Conservation (phyloP, 306 rosid species). For the Prunus mongolica region DNA sequence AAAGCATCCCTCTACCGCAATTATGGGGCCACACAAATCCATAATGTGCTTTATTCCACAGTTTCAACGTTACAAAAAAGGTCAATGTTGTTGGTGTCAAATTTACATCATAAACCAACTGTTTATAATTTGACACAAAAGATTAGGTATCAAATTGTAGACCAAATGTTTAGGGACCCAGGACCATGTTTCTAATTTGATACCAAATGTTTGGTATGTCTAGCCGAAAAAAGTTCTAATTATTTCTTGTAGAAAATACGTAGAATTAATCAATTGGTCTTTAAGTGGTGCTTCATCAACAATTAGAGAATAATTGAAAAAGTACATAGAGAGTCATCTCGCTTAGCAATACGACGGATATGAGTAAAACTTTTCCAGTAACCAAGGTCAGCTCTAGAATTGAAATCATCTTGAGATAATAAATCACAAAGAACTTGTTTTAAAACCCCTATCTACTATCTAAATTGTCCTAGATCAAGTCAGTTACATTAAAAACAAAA, state of each 20-base stretch:
- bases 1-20: background rate
- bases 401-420: too few species aligned
- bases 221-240: background rate
- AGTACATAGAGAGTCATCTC: too few species aligned
- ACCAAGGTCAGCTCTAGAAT: too few species aligned
- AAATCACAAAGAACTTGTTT: too few species aligned
- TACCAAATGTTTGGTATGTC: background rate
- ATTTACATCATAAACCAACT: background rate
- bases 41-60: background rate
- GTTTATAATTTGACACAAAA: background rate
- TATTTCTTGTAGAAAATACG: background rate
- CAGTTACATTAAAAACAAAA: too few species aligned
- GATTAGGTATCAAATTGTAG: background rate
- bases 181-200: background rate
- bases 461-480: too few species aligned
- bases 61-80: background rate
- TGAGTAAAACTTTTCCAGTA: too few species aligned
- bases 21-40: background rate
- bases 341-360: too few species aligned
- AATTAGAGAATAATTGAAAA: too few species aligned
- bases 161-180: background rate
- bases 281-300: too few species aligned
- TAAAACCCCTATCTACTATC: too few species aligned
- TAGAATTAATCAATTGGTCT: too few species aligned
- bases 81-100: background rate